These are phyloP conservation scores for Pseudogymnoascus pannorum DNA, from an alignment of 2,329 filamentous ascomycete species.

Conservation along the genomic window DNA sequence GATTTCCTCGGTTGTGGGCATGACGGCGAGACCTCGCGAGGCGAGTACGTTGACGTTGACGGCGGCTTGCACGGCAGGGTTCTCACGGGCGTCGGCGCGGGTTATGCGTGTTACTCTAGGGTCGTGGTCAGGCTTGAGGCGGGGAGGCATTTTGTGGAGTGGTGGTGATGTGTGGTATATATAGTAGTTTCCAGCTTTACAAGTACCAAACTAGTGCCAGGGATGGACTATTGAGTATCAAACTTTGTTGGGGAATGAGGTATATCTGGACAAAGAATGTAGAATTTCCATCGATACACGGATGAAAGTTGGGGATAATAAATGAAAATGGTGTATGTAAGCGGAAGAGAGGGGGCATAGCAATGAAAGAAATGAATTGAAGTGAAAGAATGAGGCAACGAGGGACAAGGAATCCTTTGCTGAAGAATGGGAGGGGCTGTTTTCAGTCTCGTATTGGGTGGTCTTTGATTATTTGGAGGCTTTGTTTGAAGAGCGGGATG, in stretches of 20 bases:
- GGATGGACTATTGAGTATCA: not conserved
- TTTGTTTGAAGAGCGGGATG: not conserved
- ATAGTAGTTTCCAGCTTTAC: not conserved
- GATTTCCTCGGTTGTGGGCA: not conserved
- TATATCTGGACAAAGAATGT: not conserved
- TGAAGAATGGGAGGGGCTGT: not conserved
- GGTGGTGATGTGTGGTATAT: not conserved
- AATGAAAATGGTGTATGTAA: not conserved
- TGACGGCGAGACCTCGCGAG: not conserved
- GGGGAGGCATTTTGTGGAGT: not conserved
- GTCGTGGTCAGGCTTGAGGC: not conserved
- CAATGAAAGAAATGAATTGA: not conserved
- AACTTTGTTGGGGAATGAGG: not conserved
- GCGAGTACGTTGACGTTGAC: not conserved
- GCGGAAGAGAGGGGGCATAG: not conserved
- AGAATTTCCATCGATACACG: not conserved
- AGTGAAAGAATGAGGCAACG: not conserved
- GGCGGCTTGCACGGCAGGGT: not conserved
- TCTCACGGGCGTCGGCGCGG: not conserved
- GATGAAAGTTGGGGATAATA: not conserved
- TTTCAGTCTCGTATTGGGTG: not conserved
- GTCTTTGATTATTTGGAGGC: not conserved
- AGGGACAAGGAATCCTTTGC: not conserved
- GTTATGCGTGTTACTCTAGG: not conserved
- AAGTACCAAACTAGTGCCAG: not conserved